phyloP scores from a whole-genome alignment of 768 basidiomycete genomes.

The Rhodosporidiobolus odoratus region DNA sequence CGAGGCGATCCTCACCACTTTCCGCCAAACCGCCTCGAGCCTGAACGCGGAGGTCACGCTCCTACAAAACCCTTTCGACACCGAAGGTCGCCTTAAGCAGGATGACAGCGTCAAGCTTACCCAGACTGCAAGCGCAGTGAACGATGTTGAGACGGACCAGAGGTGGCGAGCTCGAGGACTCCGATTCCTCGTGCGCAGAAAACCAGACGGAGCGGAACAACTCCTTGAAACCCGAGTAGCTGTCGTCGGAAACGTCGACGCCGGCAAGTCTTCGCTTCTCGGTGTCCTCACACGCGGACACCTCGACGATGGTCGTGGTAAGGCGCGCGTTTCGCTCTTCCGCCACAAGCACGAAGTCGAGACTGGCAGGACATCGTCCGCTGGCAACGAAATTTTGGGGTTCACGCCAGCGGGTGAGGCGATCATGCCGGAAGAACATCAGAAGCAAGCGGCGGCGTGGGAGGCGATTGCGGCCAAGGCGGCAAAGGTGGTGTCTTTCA shows the following conservation, averaged over 20 bases:
- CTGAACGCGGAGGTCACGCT: constrained; percentile 43
- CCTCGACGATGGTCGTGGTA: constrained; percentile 42
- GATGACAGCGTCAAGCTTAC: constrained; percentile 15
- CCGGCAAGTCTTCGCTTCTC: constrained; percentile 39
- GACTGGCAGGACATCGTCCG: constrained; percentile 78
- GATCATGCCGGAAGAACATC: constrained; percentile 37
- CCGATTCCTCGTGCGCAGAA: constrained; percentile 19
- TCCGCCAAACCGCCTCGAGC: constrained; percentile 30
- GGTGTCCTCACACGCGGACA: constrained; percentile 80
- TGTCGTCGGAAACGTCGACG: constrained; percentile 80
- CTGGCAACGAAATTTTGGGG: constrained; percentile 82
- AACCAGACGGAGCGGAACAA: constrained; percentile 40
- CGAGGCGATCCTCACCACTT: constrained; percentile 38
- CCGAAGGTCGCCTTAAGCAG: not conserved
- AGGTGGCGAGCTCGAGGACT: constrained; percentile 30
- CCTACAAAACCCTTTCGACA: constrained; percentile 40
- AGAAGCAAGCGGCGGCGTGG: constrained; percentile 82
- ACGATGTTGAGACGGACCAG: constrained; percentile 13
- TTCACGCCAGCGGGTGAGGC: constrained; percentile 24
- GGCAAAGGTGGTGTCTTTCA: constrained; percentile 90
- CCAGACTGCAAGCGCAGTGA: constrained; percentile 14
- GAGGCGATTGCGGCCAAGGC: constrained; percentile 84
- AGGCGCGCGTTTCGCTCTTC: constrained; percentile 73
- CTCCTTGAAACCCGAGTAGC: constrained; percentile 79
- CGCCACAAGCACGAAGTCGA: constrained; percentile 97